These are phyloP conservation scores for Xylariales sp. DNA, from an alignment of 2,329 filamentous ascomycete genomes.

Conservation along the genomic window DNA sequence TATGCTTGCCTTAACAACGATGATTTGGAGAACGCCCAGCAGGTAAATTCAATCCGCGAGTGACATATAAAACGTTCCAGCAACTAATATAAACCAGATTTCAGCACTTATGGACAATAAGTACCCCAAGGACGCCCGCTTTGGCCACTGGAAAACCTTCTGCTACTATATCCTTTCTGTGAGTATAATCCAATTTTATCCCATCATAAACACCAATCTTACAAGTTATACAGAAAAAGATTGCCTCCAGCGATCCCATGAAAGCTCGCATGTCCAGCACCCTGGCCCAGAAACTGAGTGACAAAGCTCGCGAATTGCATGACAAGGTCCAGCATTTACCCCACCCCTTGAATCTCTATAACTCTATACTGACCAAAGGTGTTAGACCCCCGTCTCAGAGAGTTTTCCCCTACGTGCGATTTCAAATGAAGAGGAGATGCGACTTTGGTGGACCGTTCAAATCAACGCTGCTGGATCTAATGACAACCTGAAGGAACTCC, in stretches of 20 bases:
- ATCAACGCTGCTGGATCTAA: slow-evolving; percentile 5
- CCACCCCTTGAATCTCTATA: no score
- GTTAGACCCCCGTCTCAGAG: slow-evolving; percentile 9
- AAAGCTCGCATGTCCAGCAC: slow-evolving; percentile 3
- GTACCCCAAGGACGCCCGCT: slow-evolving; percentile 41
- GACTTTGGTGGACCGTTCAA: slow-evolving; percentile 19
- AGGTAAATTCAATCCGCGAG: slow-evolving; percentile 32
- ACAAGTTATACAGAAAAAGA: not conserved
- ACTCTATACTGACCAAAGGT: not conserved
- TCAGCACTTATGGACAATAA: slow-evolving; percentile 48
- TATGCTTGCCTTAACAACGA: slow-evolving; percentile 50
- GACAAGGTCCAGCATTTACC: slow-evolving; percentile 2
- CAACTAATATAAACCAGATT: slow-evolving; percentile 45
- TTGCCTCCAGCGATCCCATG: not conserved
- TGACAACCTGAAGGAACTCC: not conserved
- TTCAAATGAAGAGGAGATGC: slow-evolving; percentile 14
- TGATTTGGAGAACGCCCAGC: slow-evolving; percentile 53
- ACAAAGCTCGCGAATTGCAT: slow-evolving; percentile 7
- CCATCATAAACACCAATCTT: no score
- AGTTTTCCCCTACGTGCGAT: slow-evolving; percentile 3
- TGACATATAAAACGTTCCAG: not conserved
- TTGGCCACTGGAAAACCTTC: slow-evolving; percentile 52
- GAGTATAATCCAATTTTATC: not conserved
- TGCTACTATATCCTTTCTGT: slow-evolving; percentile 51
- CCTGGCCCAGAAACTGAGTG: slow-evolving; percentile 3